phyloP scores from a whole-genome alignment of 305 asterid genomes.

The Fraxinus sp. region DNA sequence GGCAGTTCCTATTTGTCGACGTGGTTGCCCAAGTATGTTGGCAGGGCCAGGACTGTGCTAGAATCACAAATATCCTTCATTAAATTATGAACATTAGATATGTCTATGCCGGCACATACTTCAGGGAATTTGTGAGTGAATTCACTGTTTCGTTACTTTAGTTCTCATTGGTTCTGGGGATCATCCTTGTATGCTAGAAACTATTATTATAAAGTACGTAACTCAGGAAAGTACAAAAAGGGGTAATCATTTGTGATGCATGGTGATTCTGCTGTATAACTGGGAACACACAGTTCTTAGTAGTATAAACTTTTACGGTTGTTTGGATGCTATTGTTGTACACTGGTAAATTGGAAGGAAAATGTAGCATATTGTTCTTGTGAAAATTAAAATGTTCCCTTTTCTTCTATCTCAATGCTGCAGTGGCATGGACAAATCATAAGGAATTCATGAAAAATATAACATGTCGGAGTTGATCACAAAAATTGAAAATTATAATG shows the following conservation, averaged over 20 bases:
- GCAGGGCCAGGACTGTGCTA: neutral
- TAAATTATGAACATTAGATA: neutral
- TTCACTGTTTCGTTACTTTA: neutral
- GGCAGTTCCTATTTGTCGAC: neutral
- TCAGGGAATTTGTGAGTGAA: neutral
- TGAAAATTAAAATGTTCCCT: neutral
- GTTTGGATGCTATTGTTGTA: neutral
- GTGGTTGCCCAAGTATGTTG: neutral
- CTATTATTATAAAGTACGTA: neutral
- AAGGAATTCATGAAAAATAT: neutral
- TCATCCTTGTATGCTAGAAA: neutral
- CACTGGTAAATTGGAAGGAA: neutral
- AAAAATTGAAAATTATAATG: neutral
- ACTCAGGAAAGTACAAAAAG: neutral
- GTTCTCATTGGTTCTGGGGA: neutral
- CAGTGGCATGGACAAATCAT: neutral
- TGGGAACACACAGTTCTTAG: neutral
- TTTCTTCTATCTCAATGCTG: neutral
- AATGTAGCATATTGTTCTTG: neutral
- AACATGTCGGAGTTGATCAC: neutral
- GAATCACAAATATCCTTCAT: neutral
- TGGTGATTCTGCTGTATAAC: neutral
- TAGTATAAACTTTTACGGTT: neutral
- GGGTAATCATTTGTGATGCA: neutral
- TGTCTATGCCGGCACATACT: neutral